Conservation (phyloP, 805 yeast genomes). For the Candida endomychidarum region DNA sequence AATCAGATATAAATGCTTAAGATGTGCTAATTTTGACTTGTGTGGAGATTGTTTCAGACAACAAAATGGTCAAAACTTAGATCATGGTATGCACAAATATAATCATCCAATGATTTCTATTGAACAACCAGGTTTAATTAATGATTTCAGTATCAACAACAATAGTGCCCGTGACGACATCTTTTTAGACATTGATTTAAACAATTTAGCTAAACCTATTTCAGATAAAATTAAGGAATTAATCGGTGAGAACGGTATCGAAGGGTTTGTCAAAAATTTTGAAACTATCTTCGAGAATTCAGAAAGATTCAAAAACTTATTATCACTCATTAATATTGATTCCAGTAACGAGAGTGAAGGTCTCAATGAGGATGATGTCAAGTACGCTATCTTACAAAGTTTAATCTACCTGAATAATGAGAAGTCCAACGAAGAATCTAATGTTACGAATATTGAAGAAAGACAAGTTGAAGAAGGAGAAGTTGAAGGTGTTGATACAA, state of each 20-base stretch:
- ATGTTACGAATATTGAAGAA: background rate
- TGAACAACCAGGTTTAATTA: background rate
- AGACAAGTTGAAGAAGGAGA: background rate
- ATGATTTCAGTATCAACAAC: background rate
- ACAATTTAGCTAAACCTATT: slow-evolving; percentile 19
- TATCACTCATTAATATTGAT: slow-evolving; percentile 9
- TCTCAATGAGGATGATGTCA: slow-evolving; percentile 20
- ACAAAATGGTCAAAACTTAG: slow-evolving; percentile 1
- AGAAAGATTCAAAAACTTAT: slow-evolving; percentile 24
- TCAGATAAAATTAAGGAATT: slow-evolving; percentile 18
- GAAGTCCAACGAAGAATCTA: slow-evolving; percentile 5
- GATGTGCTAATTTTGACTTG: slow-evolving; percentile 53
- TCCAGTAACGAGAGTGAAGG: background rate
- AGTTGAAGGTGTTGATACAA: background rate
- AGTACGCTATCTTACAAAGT: slow-evolving; percentile 24
- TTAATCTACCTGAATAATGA: slow-evolving; percentile 13
- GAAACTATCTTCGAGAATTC: slow-evolving; percentile 19
- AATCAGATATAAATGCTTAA: slow-evolving; percentile 48
- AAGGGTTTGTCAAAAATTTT: slow-evolving; percentile 17
- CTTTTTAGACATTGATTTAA: slow-evolving; percentile 27
- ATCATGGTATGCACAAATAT: slow-evolving; percentile 8
- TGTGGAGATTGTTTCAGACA: slow-evolving; percentile 38
- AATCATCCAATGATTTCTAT: slow-evolving; percentile 12
- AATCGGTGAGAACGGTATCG: slow-evolving; percentile 17
- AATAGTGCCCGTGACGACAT: slow-evolving; percentile 13